Percentiles rank a stretch among this genome's conserved stretches.
Evolutionary conservation across 2,329 filamentous ascomycete species (phyloP).

Genomic region (Hymenoscyphus repandus): DNA sequence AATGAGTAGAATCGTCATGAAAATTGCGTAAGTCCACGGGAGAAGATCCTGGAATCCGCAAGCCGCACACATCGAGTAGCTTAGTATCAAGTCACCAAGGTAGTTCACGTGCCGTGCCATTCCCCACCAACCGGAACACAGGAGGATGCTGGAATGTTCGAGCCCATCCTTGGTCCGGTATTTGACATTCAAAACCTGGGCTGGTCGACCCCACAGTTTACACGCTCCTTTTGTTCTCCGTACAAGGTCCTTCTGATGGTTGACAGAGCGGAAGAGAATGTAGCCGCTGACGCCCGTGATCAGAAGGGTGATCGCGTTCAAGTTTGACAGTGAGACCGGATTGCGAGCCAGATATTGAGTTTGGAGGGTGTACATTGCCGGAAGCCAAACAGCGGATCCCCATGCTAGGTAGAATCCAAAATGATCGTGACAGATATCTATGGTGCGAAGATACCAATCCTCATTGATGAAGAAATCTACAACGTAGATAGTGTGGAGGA

Average conservation of each 20-base stretch:
- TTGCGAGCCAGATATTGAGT: conserved; percentile 42
- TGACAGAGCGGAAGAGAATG: conserved; percentile 39
- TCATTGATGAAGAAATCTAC: conserved; percentile 46
- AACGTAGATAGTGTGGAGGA: conserved; percentile 41
- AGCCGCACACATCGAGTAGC: conserved; percentile 38
- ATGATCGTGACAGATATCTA: conserved; percentile 39
- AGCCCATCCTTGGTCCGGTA: conserved; percentile 40
- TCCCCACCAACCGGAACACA: conserved; percentile 40
- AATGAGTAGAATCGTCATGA: conserved; percentile 39
- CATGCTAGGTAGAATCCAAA: conserved; percentile 39
- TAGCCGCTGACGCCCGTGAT: conserved; percentile 36
- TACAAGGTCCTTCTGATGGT: conserved; percentile 40
- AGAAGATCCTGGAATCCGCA: conserved; percentile 35
- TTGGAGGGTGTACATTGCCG: conserved; percentile 43
- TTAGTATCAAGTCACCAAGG: conserved; percentile 36
- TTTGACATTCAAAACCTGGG: conserved; percentile 34
- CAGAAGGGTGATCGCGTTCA: conserved; percentile 27
- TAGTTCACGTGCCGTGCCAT: conserved; percentile 38
- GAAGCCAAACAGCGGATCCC: conserved; percentile 42
- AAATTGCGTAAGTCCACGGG: conserved; percentile 42
- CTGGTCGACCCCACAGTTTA: conserved; percentile 39
- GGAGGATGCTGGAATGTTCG: conserved; percentile 35
- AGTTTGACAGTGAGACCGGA: conserved; percentile 31
- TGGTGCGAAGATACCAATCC: conserved; percentile 41
- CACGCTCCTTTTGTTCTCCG: conserved; percentile 37